Evolutionary conservation across 2,329 filamentous ascomycete genomes (phyloP).

Genomic region (Trichoderma cornu-damae): DNA sequence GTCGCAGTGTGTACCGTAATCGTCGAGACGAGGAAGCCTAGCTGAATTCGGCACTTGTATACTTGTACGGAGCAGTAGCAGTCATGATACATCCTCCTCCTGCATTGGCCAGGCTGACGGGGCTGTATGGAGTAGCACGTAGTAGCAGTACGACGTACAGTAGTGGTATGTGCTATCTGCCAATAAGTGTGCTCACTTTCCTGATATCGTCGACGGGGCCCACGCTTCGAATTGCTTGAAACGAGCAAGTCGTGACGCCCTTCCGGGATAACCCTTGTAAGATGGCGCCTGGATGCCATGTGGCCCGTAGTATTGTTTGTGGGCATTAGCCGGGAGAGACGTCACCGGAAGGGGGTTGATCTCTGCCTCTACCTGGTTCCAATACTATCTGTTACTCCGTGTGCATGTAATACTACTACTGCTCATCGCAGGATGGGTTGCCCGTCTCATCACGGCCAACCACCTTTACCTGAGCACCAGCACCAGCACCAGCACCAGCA

Average conservation of each 20-base stretch:
- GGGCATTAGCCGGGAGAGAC: neutral
- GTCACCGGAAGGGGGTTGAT: neutral
- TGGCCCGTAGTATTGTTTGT: neutral
- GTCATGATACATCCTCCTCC: neutral
- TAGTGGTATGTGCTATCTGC: neutral
- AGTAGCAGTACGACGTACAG: too few species aligned
- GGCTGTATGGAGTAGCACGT: too few species aligned
- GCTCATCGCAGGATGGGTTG: neutral
- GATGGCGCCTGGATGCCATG: conserved; percentile 7
- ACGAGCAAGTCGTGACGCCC: neutral
- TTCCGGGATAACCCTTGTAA: neutral
- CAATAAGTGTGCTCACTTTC: neutral
- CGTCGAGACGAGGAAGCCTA: neutral
- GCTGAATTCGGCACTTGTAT: neutral
- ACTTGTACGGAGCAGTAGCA: neutral
- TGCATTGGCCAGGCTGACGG: neutral
- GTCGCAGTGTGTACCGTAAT: neutral
- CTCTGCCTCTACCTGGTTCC: neutral
- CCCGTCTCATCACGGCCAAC: neutral
- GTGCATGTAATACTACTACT: neutral
- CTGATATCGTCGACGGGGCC: neutral
- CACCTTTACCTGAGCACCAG: too few species aligned
- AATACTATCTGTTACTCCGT: too few species aligned
- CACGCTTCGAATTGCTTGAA: neutral
- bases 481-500: neutral